Conservation (phyloP, 345 rosid species). For the sweet orange (Citrus sinensis) region DVS_A1.0 CM039165.1:30342001-30342500, state of each 20-base stretch:
- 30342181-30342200: slow-evolving; percentile 99
- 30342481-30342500: background rate
- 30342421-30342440: background rate
- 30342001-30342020: background rate
- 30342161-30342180: slow-evolving; percentile 51
- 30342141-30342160: background rate
- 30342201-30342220: slow-evolving; percentile 88
- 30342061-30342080: background rate
- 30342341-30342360: background rate
- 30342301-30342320: too few relatives aligned
- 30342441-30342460: background rate
- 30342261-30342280: background rate
- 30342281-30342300: background rate
- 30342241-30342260: background rate
- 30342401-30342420: slow-evolving; percentile 1
- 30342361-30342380: background rate
- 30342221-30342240: slow-evolving; percentile 45
- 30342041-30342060: background rate
- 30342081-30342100: background rate
- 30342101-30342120: background rate
- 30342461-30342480: background rate
- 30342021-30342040: background rate
- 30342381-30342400: background rate
- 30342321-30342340: too few relatives aligned
- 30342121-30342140: background rate